Percentiles rank a stretch among this genome's conserved stretches.
phyloP scores from a whole-genome alignment of 1,139 yeast species.

The Kodamaea plutei region DNA sequence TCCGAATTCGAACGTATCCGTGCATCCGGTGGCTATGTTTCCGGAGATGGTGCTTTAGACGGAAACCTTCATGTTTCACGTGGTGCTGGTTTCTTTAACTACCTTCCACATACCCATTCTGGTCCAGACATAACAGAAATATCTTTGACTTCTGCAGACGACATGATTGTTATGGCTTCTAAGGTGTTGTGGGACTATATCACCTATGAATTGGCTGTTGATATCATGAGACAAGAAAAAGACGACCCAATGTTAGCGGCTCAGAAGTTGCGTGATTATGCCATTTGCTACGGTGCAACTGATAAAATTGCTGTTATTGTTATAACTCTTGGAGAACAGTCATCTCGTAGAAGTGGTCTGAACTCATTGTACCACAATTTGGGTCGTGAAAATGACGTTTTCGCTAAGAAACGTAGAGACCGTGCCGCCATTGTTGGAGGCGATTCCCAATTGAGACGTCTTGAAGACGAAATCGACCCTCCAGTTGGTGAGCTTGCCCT shows the following conservation, averaged over 20 bases:
- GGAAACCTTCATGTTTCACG: conserved; percentile 81
- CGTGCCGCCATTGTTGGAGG: conserved; percentile 50
- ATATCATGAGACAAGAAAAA: conserved; percentile 77
- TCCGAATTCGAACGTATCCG: conserved; percentile 84
- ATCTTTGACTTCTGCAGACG: conserved; percentile 67
- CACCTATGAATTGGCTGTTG: conserved; percentile 83
- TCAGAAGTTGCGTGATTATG: conserved; percentile 88
- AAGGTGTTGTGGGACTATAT: conserved; percentile 82
- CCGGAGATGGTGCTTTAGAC: conserved; percentile 81
- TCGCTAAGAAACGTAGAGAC: conserved; percentile 50
- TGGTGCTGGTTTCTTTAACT: conserved; percentile 86
- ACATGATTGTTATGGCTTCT: conserved; percentile 82
- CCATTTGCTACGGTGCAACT: conserved; percentile 84
- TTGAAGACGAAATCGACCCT: conserved; percentile 90
- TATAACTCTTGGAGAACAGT: conserved; percentile 53
- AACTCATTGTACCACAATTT: conserved; percentile 37
- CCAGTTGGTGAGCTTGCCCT: conserved; percentile 93
- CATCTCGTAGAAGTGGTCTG: conserved; percentile 24
- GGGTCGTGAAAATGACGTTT: conserved; percentile 40
- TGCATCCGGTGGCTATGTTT: conserved; percentile 87
- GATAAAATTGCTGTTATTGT: conserved; percentile 86
- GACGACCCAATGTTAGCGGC: conserved; percentile 91
- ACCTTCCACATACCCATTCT: conserved; percentile 84
- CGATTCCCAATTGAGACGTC: conserved; percentile 75
- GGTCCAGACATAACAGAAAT: conserved; percentile 74